Evolutionary conservation across 179 eudicot species (phyloP), one percentile per base, ranked within the genome.

Genomic region (Amaranthus tricolor): DNA sequence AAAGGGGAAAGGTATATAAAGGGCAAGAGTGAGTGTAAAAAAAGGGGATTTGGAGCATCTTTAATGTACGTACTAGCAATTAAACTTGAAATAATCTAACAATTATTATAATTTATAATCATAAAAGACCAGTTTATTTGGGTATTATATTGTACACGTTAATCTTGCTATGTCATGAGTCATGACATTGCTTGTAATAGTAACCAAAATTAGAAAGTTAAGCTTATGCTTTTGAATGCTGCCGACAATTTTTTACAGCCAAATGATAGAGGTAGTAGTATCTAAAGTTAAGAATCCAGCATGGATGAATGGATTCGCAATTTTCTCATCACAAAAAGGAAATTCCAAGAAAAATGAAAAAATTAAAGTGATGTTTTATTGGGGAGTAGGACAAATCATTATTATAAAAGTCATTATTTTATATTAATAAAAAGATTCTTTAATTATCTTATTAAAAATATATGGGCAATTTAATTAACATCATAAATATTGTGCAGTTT

Each of bases 21-120:
- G 21, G 52, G 45, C n/a, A 50, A 49, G 73, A 57, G 52, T 68
- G 78, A 77, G 77, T 69, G 71, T 17, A 54, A 55, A 81, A 81
- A 76, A 80, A 81, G 73, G 67, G 80, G 74, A 20, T 53, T 66
- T 40, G 67, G 54, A 68, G 80, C 60, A 77, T 63, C 75, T 80
- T 72, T 77, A 51, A 68, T 5, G 21, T 21, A 63, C 63, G 13
- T 60, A 61, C 62, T 50, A 74, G 71, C 63, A 80, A 76, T 76
- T 59, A 76, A 31, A 70, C n/a, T 31, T 74, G n/a, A 70, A 31
- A 63, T 70, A 9, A 20, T 59, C 17, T 43, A 44, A 24, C 31
- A 24, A 16, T n/a, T 60, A 61, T 69, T 49, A 61, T 55, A 6
- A 49, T 49, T 53, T 11, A 31, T 62, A 31, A 31, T 31, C 40